phyloP scores from a whole-genome alignment of 208 protist species.

The Herpetomonas tarakana region DNA sequence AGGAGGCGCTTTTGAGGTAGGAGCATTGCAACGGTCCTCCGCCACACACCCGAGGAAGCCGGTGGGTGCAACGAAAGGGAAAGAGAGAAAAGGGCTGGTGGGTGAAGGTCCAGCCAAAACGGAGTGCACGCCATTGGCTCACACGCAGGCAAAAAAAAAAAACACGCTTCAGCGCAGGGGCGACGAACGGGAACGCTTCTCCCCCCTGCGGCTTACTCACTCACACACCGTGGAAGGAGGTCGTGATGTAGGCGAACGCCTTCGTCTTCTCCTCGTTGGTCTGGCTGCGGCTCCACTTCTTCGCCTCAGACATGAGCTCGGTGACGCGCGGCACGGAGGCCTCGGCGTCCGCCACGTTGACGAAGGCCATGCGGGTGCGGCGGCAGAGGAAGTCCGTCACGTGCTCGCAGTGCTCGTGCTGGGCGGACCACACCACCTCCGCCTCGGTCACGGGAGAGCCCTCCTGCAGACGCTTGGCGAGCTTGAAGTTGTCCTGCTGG shows the following conservation, averaged over 20 bases:
- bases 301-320: conserved; percentile 81
- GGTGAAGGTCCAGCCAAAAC: no score
- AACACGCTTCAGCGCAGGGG: background rate
- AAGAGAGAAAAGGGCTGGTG: background rate
- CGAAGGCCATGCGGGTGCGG: conserved; percentile 89
- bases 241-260: conserved; percentile 43
- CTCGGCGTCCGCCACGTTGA: conserved; percentile 71
- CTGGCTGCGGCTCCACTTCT: conserved; percentile 60
- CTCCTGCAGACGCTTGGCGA: conserved; percentile 39
- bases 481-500: conserved; percentile 22
- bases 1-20: no score
- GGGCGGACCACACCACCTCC: conserved; percentile 79
- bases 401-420: conserved; percentile 87
- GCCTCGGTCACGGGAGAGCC: conserved; percentile 80
- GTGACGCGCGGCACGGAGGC: conserved; percentile 75
- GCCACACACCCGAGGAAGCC: no score
- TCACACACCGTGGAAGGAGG: conserved; percentile 22
- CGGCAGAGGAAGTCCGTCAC: conserved; percentile 91
- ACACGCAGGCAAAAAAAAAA: conserved; percentile 1
- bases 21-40: no score
- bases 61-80: no score
- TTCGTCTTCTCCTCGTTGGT: conserved; percentile 47
- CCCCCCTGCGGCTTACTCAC: no score
- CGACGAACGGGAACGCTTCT: no score
- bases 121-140: no score